Conservation (phyloP, 2,329 filamentous ascomycete species). For the Neodidymelliopsis sp. region DNA sequence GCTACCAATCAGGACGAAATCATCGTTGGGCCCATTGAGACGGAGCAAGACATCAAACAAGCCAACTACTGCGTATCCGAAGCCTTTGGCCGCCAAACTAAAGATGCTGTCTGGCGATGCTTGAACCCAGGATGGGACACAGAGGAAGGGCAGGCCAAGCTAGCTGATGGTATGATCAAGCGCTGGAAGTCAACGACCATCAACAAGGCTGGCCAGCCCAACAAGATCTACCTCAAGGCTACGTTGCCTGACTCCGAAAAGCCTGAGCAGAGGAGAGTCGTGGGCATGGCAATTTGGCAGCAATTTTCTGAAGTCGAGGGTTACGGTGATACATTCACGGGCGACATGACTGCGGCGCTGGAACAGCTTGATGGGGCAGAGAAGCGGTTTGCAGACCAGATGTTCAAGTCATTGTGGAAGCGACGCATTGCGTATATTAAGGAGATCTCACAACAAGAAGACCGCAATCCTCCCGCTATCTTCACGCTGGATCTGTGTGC, state of each 20-base stretch:
- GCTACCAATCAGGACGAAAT: conserved; percentile 19
- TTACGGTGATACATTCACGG: conserved; percentile 52
- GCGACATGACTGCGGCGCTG: conserved; percentile 32
- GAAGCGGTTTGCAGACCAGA: conserved; percentile 57
- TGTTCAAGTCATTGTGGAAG: conserved; percentile 54
- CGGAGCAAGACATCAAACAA: conserved; percentile 33
- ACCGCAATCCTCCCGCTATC: conserved; percentile 52
- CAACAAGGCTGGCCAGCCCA: conserved; percentile 56
- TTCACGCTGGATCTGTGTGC: conserved; percentile 56
- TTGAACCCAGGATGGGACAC: conserved; percentile 66
- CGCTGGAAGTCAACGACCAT: conserved; percentile 53
- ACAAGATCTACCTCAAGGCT: conserved; percentile 63
- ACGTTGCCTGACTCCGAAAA: conserved; percentile 52
- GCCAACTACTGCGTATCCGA: conserved; percentile 46
- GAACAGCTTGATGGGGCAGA: conserved; percentile 53
- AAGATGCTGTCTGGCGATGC: conserved; percentile 60
- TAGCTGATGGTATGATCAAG: conserved; percentile 50
- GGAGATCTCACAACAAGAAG: conserved; percentile 46
- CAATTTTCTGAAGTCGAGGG: conserved; percentile 61
- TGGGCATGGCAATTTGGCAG: conserved; percentile 63
- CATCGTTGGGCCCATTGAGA: conserved; percentile 28
- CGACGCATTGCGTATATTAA: conserved; percentile 47
- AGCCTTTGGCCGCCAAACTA: conserved; percentile 60
- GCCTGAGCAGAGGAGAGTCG: conserved; percentile 47
- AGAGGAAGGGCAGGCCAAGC: conserved; percentile 51